Conservation (phyloP, 2,329 filamentous ascomycete species). For the Fusarium buharicum region DNA sequence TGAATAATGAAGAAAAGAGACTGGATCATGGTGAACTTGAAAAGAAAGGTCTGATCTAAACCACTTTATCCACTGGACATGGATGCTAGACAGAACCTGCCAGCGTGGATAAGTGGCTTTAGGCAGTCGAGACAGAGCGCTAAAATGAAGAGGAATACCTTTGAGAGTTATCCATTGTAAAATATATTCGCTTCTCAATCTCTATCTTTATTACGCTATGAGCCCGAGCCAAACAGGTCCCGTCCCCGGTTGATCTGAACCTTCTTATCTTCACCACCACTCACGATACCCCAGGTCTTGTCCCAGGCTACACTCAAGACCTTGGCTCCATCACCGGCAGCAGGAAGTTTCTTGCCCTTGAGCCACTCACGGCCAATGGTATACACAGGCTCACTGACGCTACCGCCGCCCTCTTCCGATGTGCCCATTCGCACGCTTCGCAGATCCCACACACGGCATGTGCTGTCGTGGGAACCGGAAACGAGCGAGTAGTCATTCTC, state of each 20-base stretch:
- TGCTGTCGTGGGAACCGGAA: constrained; percentile 91
- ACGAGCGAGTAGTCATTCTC: constrained; percentile 84
- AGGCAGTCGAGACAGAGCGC: too few relatives aligned
- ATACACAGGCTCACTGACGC: constrained; percentile 79
- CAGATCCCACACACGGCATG: constrained; percentile 93
- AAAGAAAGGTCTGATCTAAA: too few relatives aligned
- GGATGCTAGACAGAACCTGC: too few relatives aligned
- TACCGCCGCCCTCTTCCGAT: constrained; percentile 68
- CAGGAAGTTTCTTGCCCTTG: constrained; percentile 70
- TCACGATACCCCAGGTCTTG: constrained; percentile 85
- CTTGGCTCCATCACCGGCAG: constrained; percentile 86
- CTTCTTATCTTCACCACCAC: constrained; percentile 90
- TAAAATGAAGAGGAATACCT: constrained; percentile 9
- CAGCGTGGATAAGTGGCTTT: too few relatives aligned
- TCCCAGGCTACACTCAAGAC: constrained; percentile 93
- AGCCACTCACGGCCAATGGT: constrained; percentile 78
- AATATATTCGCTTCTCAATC: constrained; percentile 28
- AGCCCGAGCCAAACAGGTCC: constrained; percentile 56
- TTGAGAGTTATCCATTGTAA: constrained; percentile 24
- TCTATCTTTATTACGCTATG: constrained; percentile 44
- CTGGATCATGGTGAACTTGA: too few relatives aligned
- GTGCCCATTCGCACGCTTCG: constrained; percentile 71
- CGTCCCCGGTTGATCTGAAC: constrained; percentile 87
- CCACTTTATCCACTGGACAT: too few relatives aligned
- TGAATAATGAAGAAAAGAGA: too few relatives aligned